Base-by-base conservation (phyloP, 148 eudicot species). In the Persicaria tinctoria region DNA sequence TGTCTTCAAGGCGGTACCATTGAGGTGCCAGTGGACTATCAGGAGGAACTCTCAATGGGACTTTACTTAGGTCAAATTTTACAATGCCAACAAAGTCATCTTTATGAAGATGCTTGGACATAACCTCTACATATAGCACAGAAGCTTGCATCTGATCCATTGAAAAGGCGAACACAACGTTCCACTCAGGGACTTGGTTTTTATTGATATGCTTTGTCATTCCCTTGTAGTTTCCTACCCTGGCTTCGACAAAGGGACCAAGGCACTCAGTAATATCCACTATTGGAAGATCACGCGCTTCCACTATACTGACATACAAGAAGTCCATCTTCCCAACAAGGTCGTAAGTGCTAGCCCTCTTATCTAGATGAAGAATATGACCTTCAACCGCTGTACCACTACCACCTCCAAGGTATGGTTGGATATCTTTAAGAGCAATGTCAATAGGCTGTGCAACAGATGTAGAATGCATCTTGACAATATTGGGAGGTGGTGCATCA, bases 1-100 rank as follows among this genome's bases (percentile, higher is more conserved):
- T 46, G 23, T 75, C 77, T 46, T 75, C 72, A 10, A 75, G 51
- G 14, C 77, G 20, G 46, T 75, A 75, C 77, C 77, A 75, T 48
- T 75, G 77, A 5, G 77, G 77, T 3, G 77, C 77, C 56, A 75
- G 18, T 0, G 77, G 77, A 75, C 75, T 73, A 73, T 73, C 75
- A 5, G 75, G 75, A 6, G 75, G 47, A 41, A 73, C 75, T 1
- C 75, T 54, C 5, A 48, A 63, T n/a, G 77, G 77, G 1, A 75
- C 50, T 55, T 75, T 72, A 20, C 66, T 75, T 4, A 75, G 56
- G 6, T 59, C 77, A 20, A 75, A 75, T 41, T 32, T 27, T 3
- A 75, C 77, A 48, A 68, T 47, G 41, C 77, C 77, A 11, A 75
- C 49, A 16, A 60, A 63, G 23, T 75, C 77, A 27, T 75, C 77